These are phyloP conservation scores for Sugiyamaella mastotermitis DNA, from an alignment of 805 yeast species.

Conservation along the genomic window DNA sequence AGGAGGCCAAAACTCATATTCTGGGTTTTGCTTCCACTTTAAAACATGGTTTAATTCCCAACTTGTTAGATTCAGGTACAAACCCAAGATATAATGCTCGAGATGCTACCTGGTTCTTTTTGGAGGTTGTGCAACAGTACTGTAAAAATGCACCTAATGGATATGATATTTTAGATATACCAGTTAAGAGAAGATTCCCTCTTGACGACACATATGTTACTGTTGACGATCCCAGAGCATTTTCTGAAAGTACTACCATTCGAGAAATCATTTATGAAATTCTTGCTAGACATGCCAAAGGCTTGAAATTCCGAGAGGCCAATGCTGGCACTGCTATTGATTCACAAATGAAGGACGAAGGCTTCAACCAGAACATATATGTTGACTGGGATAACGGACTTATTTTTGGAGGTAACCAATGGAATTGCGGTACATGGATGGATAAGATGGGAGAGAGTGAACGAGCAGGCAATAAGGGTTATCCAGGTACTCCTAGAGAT, in stretches of 20 bases:
- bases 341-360: conserved; percentile 87
- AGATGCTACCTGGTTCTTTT: conserved; percentile 94
- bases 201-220: conserved; percentile 74
- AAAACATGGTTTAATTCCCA: conserved; percentile 94
- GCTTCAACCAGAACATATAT: conserved; percentile 73
- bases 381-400: conserved; percentile 91
- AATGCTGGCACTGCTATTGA: conserved; percentile 89
- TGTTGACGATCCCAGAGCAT: conserved; percentile 67
- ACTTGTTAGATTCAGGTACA: conserved; percentile 83
- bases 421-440: conserved; percentile 99
- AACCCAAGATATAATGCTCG: conserved; percentile 94
- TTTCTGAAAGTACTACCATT: conserved; percentile 60
- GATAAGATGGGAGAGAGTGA: conserved; percentile 97
- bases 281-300: conserved; percentile 79
- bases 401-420: conserved; percentile 84
- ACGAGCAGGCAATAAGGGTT: conserved; percentile 77
- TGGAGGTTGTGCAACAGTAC: conserved; percentile 85
- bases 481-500: conserved; percentile 96
- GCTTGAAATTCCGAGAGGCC: conserved; percentile 85
- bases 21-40: conserved; percentile 83
- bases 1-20: conserved; percentile 76
- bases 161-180: conserved; percentile 54
- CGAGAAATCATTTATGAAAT: conserved; percentile 79
- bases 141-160: conserved; percentile 65
- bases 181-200: conserved; percentile 80